phyloP scores from a whole-genome alignment of 129 eudicot species.

The Deinandra increscens region DNA sequence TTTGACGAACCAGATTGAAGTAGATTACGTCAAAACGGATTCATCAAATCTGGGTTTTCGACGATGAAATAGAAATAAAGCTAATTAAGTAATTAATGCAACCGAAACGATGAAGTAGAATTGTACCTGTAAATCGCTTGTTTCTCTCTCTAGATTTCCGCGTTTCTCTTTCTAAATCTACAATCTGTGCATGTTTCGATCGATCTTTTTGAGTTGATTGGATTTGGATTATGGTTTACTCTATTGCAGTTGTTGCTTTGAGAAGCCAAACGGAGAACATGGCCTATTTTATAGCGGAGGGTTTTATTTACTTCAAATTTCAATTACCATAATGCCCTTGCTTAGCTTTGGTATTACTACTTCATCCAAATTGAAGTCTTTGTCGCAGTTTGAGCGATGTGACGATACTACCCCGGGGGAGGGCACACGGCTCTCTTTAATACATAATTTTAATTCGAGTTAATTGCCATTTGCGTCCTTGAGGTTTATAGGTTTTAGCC shows the following conservation, averaged over 20 bases:
- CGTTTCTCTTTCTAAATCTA: conserved; percentile 2
- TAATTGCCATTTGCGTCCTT: too few relatives aligned
- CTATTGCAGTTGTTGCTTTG: conserved; percentile 16
- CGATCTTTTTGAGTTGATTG: conserved; percentile 16
- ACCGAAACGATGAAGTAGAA: conserved; percentile 5
- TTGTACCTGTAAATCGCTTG: conserved; percentile 19
- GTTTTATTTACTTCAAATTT: conserved; percentile 6
- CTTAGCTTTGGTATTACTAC: not conserved
- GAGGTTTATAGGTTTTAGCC: too few relatives aligned
- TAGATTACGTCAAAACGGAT: not conserved
- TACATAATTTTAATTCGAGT: too few relatives aligned
- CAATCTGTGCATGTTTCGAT: not conserved
- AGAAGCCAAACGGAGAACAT: not conserved
- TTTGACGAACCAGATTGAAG: not conserved
- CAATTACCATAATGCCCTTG: conserved; percentile 28
- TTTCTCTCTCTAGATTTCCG: conserved; percentile 8
- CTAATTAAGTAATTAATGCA: not conserved
- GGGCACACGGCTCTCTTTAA: not conserved
- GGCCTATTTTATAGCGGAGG: conserved; percentile 27
- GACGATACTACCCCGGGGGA: conserved; percentile 21
- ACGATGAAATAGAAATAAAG: not conserved
- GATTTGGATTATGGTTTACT: conserved; percentile 15
- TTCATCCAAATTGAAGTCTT: not conserved
- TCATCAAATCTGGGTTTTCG: not conserved
- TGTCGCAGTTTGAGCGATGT: not conserved